Evolutionary conservation across 1,284 basidiomycete species (phyloP).

Genomic region (Pisolithus thermaeus): DNA sequence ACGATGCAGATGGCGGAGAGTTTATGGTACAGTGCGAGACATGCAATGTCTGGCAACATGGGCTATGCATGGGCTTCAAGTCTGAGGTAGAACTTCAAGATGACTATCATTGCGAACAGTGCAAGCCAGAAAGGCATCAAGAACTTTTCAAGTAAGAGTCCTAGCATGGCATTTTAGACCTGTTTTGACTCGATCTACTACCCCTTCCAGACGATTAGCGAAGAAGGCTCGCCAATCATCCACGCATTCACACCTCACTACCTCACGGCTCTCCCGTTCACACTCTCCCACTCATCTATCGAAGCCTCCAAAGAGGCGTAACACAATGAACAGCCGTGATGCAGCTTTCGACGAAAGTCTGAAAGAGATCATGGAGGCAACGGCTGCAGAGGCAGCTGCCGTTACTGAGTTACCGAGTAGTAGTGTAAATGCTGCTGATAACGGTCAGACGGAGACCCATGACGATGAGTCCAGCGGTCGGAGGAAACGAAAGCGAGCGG

Average conservation of each 20-base stretch:
- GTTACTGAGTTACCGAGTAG: conserved; percentile 32
- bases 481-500: conserved; percentile 70
- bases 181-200: conserved; percentile 10
- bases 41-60: conserved; percentile 98
- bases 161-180: conserved; percentile 2
- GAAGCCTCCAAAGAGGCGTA: conserved; percentile 73
- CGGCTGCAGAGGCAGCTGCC: conserved; percentile 58
- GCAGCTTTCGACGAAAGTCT: conserved; percentile 88
- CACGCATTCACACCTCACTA: conserved; percentile 45
- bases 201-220: conserved; percentile 47
- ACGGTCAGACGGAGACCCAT: conserved; percentile 36
- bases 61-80: conserved; percentile 92
- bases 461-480: conserved; percentile 43
- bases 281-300: conserved; percentile 62
- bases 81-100: conserved; percentile 79
- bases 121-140: conserved; percentile 81
- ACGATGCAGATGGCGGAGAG: conserved; percentile 76
- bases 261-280: conserved; percentile 64
- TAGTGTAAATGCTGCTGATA: conserved; percentile 22
- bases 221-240: conserved; percentile 62
- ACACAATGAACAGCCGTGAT: conserved; percentile 97
- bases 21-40: conserved; percentile 98
- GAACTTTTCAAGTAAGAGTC: conserved; percentile 67
- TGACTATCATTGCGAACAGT: conserved; percentile 91
- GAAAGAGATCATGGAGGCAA: conserved; percentile 65